Percentiles rank a stretch among this genome's conserved stretches.
Conservation (phyloP, 148 eudicot species). For the Rhododendron mucronatum region DNA sequence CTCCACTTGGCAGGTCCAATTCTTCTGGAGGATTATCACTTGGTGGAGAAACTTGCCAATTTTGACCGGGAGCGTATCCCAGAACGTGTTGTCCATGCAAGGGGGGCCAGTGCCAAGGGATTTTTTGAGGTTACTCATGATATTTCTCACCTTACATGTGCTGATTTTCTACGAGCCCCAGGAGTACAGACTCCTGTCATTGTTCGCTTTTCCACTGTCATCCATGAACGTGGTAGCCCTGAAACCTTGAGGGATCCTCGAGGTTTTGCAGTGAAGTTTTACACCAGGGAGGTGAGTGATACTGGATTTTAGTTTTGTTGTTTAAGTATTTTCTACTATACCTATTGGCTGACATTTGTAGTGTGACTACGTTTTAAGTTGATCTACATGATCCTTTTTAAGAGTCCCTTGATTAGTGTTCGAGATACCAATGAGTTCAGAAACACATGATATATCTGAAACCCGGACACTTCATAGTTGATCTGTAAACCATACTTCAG, state of each 20-base stretch:
- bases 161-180: constrained; percentile 89
- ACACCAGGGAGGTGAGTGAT: constrained; percentile 81
- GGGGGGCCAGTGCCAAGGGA: constrained; percentile 80
- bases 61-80: constrained; percentile 79
- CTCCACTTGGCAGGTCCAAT: constrained; percentile 50
- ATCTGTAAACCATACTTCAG: background rate
- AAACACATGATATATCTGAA: background rate
- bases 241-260: constrained; percentile 94
- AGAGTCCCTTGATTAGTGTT: background rate
- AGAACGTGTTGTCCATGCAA: constrained; percentile 85
- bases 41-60: constrained; percentile 74
- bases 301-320: background rate
- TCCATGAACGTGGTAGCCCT: constrained; percentile 98
- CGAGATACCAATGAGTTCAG: background rate
- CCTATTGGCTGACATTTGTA: background rate
- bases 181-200: constrained; percentile 95
- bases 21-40: constrained; percentile 79
- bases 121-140: constrained; percentile 91
- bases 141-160: constrained; percentile 85
- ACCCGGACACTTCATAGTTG: background rate
- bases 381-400: background rate
- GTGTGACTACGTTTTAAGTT: background rate
- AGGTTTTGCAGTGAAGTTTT: constrained; percentile 96
- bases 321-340: background rate
- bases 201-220: constrained; percentile 94